A percentile compares a stretch with the other conserved stretches of the same genome.
Evolutionary conservation across 208 protist species (phyloP).

Genomic region (Tritrichomonas musculus): DNA sequence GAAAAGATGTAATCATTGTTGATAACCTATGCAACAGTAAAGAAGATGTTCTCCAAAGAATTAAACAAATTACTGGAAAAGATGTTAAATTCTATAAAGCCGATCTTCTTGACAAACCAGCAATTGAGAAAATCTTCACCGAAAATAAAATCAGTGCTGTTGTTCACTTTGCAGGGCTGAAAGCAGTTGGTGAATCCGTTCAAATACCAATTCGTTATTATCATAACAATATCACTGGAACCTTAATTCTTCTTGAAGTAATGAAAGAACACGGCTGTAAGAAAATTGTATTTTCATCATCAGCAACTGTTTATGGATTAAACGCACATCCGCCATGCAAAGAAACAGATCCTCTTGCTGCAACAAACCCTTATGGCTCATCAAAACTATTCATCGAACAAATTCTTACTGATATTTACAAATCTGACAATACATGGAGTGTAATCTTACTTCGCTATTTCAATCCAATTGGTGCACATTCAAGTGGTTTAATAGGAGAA

Average conservation of each 20-base stretch:
- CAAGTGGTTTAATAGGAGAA: conserved; percentile 82
- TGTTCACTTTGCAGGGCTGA: conserved; percentile 51
- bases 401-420: conserved; percentile 72
- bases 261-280: conserved; percentile 75
- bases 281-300: conserved; percentile 88
- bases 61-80: conserved; percentile 55
- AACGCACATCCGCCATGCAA: conserved; percentile 40
- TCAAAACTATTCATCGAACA: conserved; percentile 73
- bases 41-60: conserved; percentile 42
- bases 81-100: conserved; percentile 44
- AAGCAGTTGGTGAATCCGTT: conserved; percentile 46
- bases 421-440: conserved; percentile 69
- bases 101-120: background rate
- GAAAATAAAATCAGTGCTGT: conserved; percentile 40
- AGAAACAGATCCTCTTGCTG: too few species aligned
- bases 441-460: conserved; percentile 81
- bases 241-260: conserved; percentile 72
- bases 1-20: conserved; percentile 75
- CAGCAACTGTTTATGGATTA: conserved; percentile 77
- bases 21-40: conserved; percentile 73
- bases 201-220: conserved; percentile 75
- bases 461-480: conserved; percentile 88
- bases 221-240: conserved; percentile 85
- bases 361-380: conserved; percentile 83
- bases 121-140: background rate